phyloP scores from a whole-genome alignment of 2,329 filamentous ascomycete genomes.

The Claviceps humidiphila region DNA sequence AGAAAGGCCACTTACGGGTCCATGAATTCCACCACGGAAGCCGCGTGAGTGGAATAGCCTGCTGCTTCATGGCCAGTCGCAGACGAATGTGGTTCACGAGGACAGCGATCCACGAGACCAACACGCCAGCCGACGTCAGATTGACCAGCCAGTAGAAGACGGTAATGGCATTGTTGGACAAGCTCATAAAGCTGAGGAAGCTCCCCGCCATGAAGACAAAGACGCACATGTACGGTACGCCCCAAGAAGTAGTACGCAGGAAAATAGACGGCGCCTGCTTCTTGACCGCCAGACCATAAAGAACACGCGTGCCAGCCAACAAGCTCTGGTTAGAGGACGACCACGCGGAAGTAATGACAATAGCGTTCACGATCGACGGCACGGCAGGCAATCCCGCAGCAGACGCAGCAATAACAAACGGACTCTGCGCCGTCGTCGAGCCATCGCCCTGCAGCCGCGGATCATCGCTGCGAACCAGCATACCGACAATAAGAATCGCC shows the following conservation, averaged over 20 bases:
- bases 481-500: slow-evolving; percentile 56
- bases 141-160: slow-evolving; percentile 55
- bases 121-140: slow-evolving; percentile 46
- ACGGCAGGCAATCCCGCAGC: slow-evolving; percentile 54
- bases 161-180: slow-evolving; percentile 43
- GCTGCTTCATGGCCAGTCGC: slow-evolving; percentile 37
- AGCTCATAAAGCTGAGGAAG: slow-evolving; percentile 43
- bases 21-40: slow-evolving; percentile 52
- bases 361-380: slow-evolving; percentile 61
- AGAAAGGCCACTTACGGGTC: slow-evolving; percentile 33
- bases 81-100: slow-evolving; percentile 47
- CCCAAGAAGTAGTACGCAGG: slow-evolving; percentile 44
- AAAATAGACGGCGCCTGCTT: slow-evolving; percentile 53
- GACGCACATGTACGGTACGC: slow-evolving; percentile 48
- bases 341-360: slow-evolving; percentile 58
- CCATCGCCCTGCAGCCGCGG: slow-evolving; percentile 36
- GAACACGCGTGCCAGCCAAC: slow-evolving; percentile 54
- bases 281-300: slow-evolving; percentile 54
- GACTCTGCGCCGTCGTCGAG: slow-evolving; percentile 32
- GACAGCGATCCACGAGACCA: slow-evolving; percentile 50
- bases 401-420: slow-evolving; percentile 60
- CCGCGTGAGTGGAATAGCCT: slow-evolving; percentile 34
- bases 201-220: slow-evolving; percentile 40
- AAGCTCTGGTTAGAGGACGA: slow-evolving; percentile 47
- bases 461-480: slow-evolving; percentile 46